Conservation (phyloP, 1,284 basidiomycete genomes). For the Apiotrichum laibachii region DNA sequence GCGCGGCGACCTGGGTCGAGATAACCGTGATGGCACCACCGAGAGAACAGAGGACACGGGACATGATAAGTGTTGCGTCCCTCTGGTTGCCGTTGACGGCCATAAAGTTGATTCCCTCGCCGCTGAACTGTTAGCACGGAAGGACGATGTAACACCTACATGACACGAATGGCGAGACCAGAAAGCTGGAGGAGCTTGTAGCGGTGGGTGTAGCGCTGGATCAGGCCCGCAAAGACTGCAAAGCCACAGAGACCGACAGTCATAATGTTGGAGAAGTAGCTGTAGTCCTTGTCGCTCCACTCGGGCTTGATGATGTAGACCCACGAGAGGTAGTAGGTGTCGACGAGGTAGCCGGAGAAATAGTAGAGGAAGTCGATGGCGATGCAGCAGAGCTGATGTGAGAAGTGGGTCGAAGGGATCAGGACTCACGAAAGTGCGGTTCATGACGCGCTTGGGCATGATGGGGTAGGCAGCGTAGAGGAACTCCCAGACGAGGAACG, state of each 20-base stretch:
- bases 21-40: slow-evolving; percentile 31
- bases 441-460: slow-evolving; percentile 51
- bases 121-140: neutral
- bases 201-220: slow-evolving; percentile 45
- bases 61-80: slow-evolving; percentile 38
- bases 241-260: slow-evolving; percentile 39
- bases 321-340: slow-evolving; percentile 41
- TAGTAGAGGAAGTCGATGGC: slow-evolving; percentile 43
- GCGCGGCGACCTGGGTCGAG: slow-evolving; percentile 35
- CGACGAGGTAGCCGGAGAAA: slow-evolving; percentile 31
- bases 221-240: slow-evolving; percentile 39
- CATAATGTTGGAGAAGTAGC: slow-evolving; percentile 24
- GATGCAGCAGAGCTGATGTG: slow-evolving; percentile 21
- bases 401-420: neutral
- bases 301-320: slow-evolving; percentile 30
- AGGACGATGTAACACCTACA: slow-evolving; percentile 2
- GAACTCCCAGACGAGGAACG: slow-evolving; percentile 49
- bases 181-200: slow-evolving; percentile 45
- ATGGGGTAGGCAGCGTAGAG: slow-evolving; percentile 47
- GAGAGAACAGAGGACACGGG: slow-evolving; percentile 25
- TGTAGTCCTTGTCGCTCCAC: slow-evolving; percentile 22
- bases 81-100: slow-evolving; percentile 5
- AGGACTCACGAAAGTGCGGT: slow-evolving; percentile 45
- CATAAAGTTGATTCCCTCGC: slow-evolving; percentile 11
- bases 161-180: slow-evolving; percentile 29